These are phyloP conservation scores for Fusarium albosuccineum DNA, from an alignment of 2,329 filamentous ascomycete genomes.

Conservation along the genomic window DNA sequence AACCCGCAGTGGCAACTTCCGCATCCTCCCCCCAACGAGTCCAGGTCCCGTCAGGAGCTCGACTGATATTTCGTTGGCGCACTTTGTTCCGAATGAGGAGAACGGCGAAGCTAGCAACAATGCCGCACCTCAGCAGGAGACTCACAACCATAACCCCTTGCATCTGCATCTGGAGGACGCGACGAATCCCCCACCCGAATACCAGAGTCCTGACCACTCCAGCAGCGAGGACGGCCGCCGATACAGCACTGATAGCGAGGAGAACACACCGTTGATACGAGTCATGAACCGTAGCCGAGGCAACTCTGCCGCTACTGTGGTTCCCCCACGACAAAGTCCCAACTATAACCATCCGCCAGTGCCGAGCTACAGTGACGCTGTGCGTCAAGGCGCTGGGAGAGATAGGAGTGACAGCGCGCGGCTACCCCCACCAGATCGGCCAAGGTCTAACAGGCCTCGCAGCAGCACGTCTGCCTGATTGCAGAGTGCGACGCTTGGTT, in stretches of 20 bases:
- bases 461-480: slow-evolving; percentile 37
- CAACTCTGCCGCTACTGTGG: slow-evolving; percentile 59
- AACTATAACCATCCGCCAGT: slow-evolving; percentile 71
- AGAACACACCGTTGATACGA: slow-evolving; percentile 65
- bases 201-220: slow-evolving; percentile 74
- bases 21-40: slow-evolving; percentile 81
- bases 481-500: not conserved
- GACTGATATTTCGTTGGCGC: slow-evolving; percentile 94
- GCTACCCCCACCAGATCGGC: slow-evolving; percentile 34
- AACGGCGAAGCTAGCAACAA: slow-evolving; percentile 70
- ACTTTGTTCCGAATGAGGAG: slow-evolving; percentile 79
- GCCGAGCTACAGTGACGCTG: slow-evolving; percentile 84
- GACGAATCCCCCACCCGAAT: slow-evolving; percentile 77
- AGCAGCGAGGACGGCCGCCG: slow-evolving; percentile 69
- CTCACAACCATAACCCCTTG: slow-evolving; percentile 54
- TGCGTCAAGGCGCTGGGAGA: slow-evolving; percentile 63
- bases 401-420: slow-evolving; percentile 44
- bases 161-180: slow-evolving; percentile 64
- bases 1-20: slow-evolving; percentile 82
- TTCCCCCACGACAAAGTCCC: slow-evolving; percentile 41
- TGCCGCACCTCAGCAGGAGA: slow-evolving; percentile 41
- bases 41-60: slow-evolving; percentile 91
- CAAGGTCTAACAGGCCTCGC: slow-evolving; percentile 32
- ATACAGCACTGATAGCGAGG: slow-evolving; percentile 71
- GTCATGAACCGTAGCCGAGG: slow-evolving; percentile 65